Percentiles rank a stretch among this genome's conserved stretches.
Conservation (phyloP, 192 early-diverging fungal genomes). For the Coemansia javaensis region DNA sequence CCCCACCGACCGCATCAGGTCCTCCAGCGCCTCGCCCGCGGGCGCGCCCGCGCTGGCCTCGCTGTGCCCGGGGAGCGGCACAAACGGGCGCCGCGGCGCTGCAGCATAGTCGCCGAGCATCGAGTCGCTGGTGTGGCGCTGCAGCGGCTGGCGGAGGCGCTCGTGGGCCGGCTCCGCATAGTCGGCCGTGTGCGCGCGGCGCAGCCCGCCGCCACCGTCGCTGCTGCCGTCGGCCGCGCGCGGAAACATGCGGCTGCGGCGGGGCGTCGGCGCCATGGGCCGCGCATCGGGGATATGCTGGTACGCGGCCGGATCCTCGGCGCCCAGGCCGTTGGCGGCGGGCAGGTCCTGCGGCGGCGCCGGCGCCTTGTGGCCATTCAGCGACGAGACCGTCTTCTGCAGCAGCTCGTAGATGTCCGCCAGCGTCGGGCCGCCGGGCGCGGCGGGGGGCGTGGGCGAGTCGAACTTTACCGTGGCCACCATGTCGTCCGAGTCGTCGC, state of each 20-base stretch:
- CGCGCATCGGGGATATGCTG: constrained; percentile 7
- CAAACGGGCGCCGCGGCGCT: constrained; percentile 1
- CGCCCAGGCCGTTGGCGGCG: background rate
- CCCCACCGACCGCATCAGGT: background rate
- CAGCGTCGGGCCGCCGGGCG: constrained; percentile 16
- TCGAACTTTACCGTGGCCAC: constrained; percentile 16
- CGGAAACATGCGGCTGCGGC: constrained; percentile 17
- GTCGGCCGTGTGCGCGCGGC: background rate
- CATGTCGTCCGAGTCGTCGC: constrained; percentile 4
- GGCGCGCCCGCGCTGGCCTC: background rate
- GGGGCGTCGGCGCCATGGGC: constrained; percentile 39
- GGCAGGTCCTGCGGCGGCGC: background rate
- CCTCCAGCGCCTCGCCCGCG: background rate
- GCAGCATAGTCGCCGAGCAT: background rate
- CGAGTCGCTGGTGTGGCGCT: constrained; percentile 17
- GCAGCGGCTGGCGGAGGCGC: constrained; percentile 14
- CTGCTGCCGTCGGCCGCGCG: background rate
- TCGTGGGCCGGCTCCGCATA: background rate
- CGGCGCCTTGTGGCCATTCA: background rate
- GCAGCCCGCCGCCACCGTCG: background rate
- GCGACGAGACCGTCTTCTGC: constrained; percentile 13
- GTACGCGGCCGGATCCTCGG: background rate
- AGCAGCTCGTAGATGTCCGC: constrained; percentile 40
- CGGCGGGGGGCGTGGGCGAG: constrained; percentile 11
- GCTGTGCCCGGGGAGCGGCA: background rate